A percentile compares a stretch with the other conserved stretches of the same genome.
phyloP scores from a whole-genome alignment of 306 rosid species.

The Cucurbita moschata region DNA sequence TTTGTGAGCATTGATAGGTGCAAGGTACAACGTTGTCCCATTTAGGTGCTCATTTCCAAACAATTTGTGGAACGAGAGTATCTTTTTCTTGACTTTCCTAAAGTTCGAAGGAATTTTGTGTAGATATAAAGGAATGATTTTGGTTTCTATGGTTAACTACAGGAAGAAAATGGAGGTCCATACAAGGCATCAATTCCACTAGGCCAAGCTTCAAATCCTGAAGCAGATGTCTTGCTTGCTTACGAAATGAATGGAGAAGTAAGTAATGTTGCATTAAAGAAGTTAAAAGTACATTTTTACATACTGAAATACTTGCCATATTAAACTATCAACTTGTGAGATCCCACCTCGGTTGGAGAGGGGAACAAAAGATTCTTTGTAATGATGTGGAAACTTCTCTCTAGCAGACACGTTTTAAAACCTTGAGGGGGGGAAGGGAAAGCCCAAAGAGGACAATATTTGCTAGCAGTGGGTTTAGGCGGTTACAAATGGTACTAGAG shows the following conservation, averaged over 20 bases:
- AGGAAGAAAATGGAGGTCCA: constrained; percentile 98
- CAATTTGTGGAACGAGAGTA: neutral
- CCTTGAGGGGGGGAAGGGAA: too few species aligned
- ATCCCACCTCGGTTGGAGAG: too few species aligned
- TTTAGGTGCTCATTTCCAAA: neutral
- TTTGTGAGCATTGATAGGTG: constrained; percentile 84
- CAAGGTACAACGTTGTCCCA: constrained; percentile 40
- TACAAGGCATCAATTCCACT: constrained; percentile 94
- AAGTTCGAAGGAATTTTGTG: neutral
- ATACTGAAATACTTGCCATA: neutral
- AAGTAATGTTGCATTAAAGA: constrained; percentile 14
- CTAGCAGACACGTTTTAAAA: too few species aligned
- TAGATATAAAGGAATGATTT: neutral
- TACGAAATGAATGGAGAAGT: constrained; percentile 98
- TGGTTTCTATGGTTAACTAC: constrained; percentile 9
- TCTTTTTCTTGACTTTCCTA: too few species aligned
- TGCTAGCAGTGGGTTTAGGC: too few species aligned
- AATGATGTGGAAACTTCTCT: too few species aligned
- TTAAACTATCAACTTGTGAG: neutral
- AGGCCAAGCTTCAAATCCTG: constrained; percentile 75
- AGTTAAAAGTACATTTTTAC: neutral
- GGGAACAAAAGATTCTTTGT: too few species aligned
- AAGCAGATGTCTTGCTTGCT: constrained; percentile 88
- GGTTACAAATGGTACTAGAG: too few species aligned
- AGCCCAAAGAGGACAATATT: too few species aligned